Evolutionary conservation across 176 grass and related monocot species (phyloP).

Genomic region (Oryza punctata): DNA sequence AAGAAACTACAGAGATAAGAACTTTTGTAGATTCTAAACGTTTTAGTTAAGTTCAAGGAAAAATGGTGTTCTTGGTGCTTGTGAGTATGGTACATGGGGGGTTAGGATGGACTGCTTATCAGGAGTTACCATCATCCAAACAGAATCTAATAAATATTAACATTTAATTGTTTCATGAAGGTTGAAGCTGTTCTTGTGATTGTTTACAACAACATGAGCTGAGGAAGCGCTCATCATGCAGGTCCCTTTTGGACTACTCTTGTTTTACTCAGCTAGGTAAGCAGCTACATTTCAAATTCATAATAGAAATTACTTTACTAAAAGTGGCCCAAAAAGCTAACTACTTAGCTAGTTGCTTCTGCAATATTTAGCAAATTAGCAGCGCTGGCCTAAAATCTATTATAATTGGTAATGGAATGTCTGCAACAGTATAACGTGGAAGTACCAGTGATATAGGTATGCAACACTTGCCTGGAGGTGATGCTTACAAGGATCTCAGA

Average conservation of each 20-base stretch:
- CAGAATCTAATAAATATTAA: slow-evolving; percentile 9
- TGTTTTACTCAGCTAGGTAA: not conserved
- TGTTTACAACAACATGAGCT: slow-evolving; percentile 20
- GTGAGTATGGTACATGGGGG: too few species aligned
- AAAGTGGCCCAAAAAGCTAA: slow-evolving; percentile 1
- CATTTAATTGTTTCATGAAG: not conserved
- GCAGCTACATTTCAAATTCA: slow-evolving; percentile 13
- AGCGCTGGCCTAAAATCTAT: slow-evolving; percentile 22
- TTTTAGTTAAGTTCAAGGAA: slow-evolving; percentile 24
- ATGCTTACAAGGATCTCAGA: slow-evolving; percentile 62
- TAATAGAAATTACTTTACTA: slow-evolving; percentile 12
- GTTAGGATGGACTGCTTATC: not conserved
- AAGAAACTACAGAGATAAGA: slow-evolving; percentile 5
- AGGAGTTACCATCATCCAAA: not conserved
- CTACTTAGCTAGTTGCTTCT: slow-evolving; percentile 26
- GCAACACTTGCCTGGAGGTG: slow-evolving; percentile 56
- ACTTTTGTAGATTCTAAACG: not conserved
- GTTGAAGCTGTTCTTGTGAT: not conserved
- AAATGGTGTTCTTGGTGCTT: not conserved
- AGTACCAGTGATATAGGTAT: slow-evolving; percentile 19
- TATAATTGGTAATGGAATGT: slow-evolving; percentile 13
- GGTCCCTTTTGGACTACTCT: not conserved
- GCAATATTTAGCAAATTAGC: slow-evolving; percentile 1
- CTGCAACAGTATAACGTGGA: slow-evolving; percentile 8
- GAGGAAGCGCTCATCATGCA: not conserved